Evolutionary conservation across 495 filamentous ascomycete genomes (phyloP), one percentile per base, ranked within the genome.

Genomic region (Parmelia sp.): DNA sequence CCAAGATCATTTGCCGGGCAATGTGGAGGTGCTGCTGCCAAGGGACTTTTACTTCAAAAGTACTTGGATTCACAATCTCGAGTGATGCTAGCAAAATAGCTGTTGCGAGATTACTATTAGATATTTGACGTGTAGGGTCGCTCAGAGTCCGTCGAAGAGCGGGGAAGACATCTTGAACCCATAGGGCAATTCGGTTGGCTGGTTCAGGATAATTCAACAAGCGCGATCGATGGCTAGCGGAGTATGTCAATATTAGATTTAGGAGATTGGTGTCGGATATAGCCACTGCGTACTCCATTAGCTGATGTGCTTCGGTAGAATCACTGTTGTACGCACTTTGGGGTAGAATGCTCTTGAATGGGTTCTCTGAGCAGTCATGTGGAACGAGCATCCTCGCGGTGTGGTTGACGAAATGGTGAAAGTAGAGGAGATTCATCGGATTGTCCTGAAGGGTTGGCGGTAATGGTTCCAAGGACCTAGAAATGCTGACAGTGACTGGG

Each of bases 31-130:
- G 90, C 37, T 80, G 84, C 66, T 90, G 87, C 91, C 91, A 96
- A 0, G 83, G 75, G 35, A 87, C 83, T 55, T 55, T 55, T 2
- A 55, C 51, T n/a, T 55, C 51, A 17, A 96, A 93, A 3, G 89
- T 87, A 59, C 86, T 88, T 10, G 91, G 91, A 4, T 89, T 91
- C 49, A 96, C 86, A 49, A 96, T 95, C 68, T 96, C 88, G 56
- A 94, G 78, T 1, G 90, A 93, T 9, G 90, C 83, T 39, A 96
- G 78, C 89, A 96, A 90, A 62, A 96, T 91, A 4, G 90, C 89
- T 1, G 91, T 90, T 14, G 91, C 89, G 25, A 96, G 79, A 66
- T 89, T 90, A 44, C 83, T 83, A 70, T 91, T 85, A 25, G 87
- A 86, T 53, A 90, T 86, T 40, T 79, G 80, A 53, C 71, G 71